phyloP scores from a whole-genome alignment of 176 grass and related monocot species.

The Saccharum officinarum region DNA sequence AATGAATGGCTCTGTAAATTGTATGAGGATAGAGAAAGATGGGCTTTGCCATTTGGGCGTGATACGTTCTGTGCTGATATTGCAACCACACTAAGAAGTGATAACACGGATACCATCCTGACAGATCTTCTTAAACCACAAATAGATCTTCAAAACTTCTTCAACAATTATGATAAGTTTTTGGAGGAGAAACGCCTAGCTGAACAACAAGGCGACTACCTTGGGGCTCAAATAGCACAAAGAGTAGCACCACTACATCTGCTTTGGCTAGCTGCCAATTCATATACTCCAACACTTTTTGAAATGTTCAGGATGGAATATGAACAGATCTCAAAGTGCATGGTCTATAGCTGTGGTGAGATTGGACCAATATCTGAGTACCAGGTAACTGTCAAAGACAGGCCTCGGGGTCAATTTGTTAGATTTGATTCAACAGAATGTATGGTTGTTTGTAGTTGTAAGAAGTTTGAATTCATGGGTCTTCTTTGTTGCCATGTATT shows the following conservation, averaged over 20 bases:
- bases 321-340: constrained; percentile 59
- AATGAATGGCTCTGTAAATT: constrained; percentile 81
- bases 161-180: constrained; percentile 69
- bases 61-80: constrained; percentile 74
- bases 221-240: constrained; percentile 57
- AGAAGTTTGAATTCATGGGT: constrained; percentile 71
- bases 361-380: constrained; percentile 68
- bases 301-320: constrained; percentile 77
- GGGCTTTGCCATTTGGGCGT: constrained; percentile 68
- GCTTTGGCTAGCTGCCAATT: constrained; percentile 82
- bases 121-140: constrained; percentile 60
- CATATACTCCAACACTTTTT: constrained; percentile 72
- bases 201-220: constrained; percentile 80
- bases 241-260: constrained; percentile 52
- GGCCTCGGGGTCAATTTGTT: constrained; percentile 52
- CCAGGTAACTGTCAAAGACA: constrained; percentile 69
- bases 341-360: constrained; percentile 64
- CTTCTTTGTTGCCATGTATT: constrained; percentile 77
- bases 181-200: constrained; percentile 63
- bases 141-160: constrained; percentile 56
- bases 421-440: constrained; percentile 74
- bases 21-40: constrained; percentile 69
- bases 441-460: constrained; percentile 74
- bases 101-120: constrained; percentile 52
- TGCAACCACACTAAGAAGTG: constrained; percentile 52